A percentile compares a stretch with the other conserved stretches of the same genome.
These are phyloP conservation scores for Schizothecium vesticola DNA, from an alignment of 495 filamentous ascomycete genomes.

Conservation along the genomic window DNA sequence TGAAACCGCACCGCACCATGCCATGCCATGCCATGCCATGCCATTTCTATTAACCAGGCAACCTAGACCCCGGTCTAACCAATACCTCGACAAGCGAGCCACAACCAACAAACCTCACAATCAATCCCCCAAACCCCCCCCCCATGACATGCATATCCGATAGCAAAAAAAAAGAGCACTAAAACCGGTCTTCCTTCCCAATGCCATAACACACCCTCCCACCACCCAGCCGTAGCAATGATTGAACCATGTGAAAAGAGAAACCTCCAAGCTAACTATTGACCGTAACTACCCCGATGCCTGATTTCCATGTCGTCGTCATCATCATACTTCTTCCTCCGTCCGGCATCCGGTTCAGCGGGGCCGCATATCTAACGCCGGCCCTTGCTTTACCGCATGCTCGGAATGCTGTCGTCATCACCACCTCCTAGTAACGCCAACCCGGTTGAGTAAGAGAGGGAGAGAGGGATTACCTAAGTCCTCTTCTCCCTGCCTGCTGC, in stretches of 20 bases:
- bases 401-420: constrained; percentile 20
- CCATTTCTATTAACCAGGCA: background rate
- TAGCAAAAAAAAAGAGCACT: background rate
- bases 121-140: background rate
- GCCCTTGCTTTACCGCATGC: constrained; percentile 9
- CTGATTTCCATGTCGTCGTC: background rate
- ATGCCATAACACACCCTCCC: background rate
- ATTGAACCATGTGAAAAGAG: background rate
- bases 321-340: background rate
- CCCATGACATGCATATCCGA: background rate
- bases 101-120: background rate
- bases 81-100: background rate
- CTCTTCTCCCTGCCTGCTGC: constrained; percentile 22
- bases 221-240: background rate
- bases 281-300: background rate
- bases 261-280: background rate
- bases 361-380: constrained; percentile 22
- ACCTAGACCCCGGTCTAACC: background rate
- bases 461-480: constrained; percentile 45
- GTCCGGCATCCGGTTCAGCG: background rate
- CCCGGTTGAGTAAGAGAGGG: constrained; percentile 17
- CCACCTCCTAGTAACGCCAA: constrained; percentile 27
- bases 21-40: background rate
- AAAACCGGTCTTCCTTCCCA: background rate
- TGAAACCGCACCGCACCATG: background rate